A percentile compares a stretch with the other conserved stretches of the same genome.
These are phyloP conservation scores for Meripilus lineatus DNA, from an alignment of 1,284 basidiomycete species.

Conservation along the genomic window DNA sequence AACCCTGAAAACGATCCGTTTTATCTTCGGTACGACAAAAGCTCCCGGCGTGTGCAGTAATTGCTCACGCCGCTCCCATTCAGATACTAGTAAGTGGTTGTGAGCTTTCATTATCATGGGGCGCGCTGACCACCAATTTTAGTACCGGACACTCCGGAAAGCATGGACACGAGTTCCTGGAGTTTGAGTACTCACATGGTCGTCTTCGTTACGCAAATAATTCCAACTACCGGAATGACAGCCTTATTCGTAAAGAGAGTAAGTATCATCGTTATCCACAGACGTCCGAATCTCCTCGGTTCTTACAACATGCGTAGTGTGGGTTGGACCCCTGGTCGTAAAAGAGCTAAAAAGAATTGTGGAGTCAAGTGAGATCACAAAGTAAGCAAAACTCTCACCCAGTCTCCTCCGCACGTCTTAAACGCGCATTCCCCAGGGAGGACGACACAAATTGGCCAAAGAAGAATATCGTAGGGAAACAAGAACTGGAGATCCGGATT, in stretches of 20 bases:
- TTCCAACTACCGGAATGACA: conserved; percentile 98
- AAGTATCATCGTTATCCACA: conserved; percentile 29
- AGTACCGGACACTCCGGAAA: conserved; percentile 95
- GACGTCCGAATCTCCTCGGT: too few relatives aligned
- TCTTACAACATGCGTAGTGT: conserved; percentile 63
- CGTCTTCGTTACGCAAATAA: conserved; percentile 98
- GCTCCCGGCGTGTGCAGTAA: conserved; percentile 25
- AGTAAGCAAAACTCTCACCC: conserved; percentile 49
- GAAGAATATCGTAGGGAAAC: conserved; percentile 97
- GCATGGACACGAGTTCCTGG: conserved; percentile 96
- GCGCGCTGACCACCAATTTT: too few relatives aligned
- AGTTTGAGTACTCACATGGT: conserved; percentile 97
- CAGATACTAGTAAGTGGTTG: conserved; percentile 89
- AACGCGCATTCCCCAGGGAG: conserved; percentile 60
- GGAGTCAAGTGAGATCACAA: conserved; percentile 92
- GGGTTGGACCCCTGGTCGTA: conserved; percentile 86
- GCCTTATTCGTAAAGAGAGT: conserved; percentile 98
- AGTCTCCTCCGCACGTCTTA: not conserved
- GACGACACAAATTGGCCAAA: conserved; percentile 98
- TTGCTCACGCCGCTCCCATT: conserved; percentile 23
- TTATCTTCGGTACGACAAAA: conserved; percentile 68
- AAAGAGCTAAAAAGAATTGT: conserved; percentile 94
- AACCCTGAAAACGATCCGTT: conserved; percentile 61
- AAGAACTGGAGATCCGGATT: conserved; percentile 93
- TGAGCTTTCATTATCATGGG: too few relatives aligned